These are phyloP conservation scores for Phytophthora megakarya DNA, from an alignment of 352 stramenopile species.

Conservation along the genomic window DNA sequence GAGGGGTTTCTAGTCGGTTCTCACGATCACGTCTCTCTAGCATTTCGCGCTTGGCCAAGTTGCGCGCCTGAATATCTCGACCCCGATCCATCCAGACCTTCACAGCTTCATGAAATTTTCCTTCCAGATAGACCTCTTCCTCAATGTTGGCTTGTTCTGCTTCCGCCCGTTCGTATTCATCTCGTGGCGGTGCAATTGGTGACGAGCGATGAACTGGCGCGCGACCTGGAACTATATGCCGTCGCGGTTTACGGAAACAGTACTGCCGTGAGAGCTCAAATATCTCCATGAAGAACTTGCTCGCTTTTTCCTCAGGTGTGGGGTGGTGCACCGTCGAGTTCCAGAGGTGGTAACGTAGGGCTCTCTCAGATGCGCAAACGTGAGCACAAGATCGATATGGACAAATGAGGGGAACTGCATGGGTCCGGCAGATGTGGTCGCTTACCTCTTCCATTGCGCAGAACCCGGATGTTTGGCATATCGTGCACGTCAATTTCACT, in stretches of 20 bases:
- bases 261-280: constrained; percentile 79
- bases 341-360: constrained; percentile 80
- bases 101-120: constrained; percentile 64
- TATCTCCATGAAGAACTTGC: constrained; percentile 73
- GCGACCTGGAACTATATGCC: constrained; percentile 44
- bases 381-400: constrained; percentile 72
- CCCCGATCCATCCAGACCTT: constrained; percentile 48
- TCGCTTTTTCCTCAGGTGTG: constrained; percentile 59
- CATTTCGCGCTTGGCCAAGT: constrained; percentile 40
- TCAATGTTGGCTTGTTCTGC: constrained; percentile 35
- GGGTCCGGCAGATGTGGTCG: constrained; percentile 62
- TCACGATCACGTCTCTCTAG: constrained; percentile 30
- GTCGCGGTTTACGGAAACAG: constrained; percentile 67
- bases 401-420: constrained; percentile 73
- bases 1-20: constrained; percentile 51
- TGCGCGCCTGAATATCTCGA: constrained; percentile 43
- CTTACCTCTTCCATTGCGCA: constrained; percentile 37
- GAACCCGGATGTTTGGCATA: constrained; percentile 46
- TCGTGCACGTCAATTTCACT: constrained; percentile 54
- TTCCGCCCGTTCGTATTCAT: constrained; percentile 31
- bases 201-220: not conserved
- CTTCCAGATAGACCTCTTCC: constrained; percentile 72
- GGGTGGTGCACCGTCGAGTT: constrained; percentile 61
- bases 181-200: constrained; percentile 13
- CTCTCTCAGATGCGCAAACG: constrained; percentile 67